Conservation (phyloP, 23 red algal species). For the Cyanidium caldarium region DNA sequence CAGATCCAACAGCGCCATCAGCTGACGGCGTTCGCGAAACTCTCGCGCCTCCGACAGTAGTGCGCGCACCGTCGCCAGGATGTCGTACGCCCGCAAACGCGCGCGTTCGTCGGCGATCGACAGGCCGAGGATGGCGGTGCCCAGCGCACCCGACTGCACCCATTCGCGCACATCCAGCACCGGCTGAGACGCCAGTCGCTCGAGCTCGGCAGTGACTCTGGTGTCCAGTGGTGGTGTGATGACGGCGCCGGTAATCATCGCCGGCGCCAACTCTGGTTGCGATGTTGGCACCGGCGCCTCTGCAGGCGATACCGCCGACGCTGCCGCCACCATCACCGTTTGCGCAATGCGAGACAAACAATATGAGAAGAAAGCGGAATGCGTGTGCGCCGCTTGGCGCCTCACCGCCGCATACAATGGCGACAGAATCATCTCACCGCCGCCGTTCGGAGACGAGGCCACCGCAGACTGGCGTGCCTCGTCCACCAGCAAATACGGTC, state of each 20-base stretch:
- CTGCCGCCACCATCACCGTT: not conserved
- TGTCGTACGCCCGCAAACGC: not conserved
- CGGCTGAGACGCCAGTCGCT: not conserved
- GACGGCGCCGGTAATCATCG: not conserved
- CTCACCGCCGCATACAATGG: not conserved
- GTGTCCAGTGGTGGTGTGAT: too few relatives aligned
- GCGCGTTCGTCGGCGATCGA: not conserved
- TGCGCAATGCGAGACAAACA: not conserved
- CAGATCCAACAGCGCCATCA: conserved; percentile 1
- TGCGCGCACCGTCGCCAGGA: not conserved
- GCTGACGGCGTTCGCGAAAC: not conserved
- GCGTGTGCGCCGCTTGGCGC: not conserved
- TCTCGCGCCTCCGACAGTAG: not conserved
- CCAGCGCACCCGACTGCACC: not conserved
- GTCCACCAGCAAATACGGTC: not conserved
- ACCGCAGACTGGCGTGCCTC: not conserved
- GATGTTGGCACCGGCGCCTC: not conserved
- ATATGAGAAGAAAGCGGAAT: not conserved
- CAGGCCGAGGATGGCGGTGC: not conserved
- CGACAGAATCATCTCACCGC: not conserved
- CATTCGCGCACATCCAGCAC: not conserved
- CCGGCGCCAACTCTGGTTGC: not conserved
- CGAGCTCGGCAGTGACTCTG: too few relatives aligned
- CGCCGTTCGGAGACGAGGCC: too few relatives aligned
- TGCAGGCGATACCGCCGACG: not conserved